Base-by-base conservation (phyloP, 495 filamentous ascomycete species). In the Neurospora sp. region DNA sequence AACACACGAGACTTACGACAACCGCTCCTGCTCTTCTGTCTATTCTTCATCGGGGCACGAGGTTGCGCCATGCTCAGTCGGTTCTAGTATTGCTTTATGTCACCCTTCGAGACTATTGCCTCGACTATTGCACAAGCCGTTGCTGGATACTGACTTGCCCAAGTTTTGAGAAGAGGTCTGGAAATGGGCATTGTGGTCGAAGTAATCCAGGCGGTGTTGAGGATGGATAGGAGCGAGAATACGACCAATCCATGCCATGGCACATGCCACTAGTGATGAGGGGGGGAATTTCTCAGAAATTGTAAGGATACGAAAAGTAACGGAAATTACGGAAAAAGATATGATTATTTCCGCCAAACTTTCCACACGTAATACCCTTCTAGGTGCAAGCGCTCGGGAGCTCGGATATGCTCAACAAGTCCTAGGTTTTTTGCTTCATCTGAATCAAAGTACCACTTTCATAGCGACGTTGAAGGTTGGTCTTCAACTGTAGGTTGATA, bases 1-100 rank as follows among this genome's bases (percentile, higher is more conserved):
- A 27, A 27, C 27, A 27, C 27, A 27, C 27, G 27, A 27, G 27
- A 27, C 27, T 27, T 27, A 27, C 78, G 74, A 70, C 80, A 81
- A 4, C 80, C 80, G 59, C 76, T 81, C 75, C 80, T 71, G 62
- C 77, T 79, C 74, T 81, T 81, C 31, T 78, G 77, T 70, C 72
- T 80, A 72, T 81, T 81, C 75, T 81, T 81, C 77, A 79, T 81
- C 42, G 48, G 72, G 69, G 71, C 46, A 35, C 18, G 35, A 69
- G 23, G 20, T 70, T 38, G 66, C 42, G 54, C 14, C 54, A 62
- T 62, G 54, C 12, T 62, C 54, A 62, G 54, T 62, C 54, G 54
- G 23, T 62, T 14, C 54, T 31, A 31, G 23, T 62, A 62, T 62
- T 14, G 54, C 12, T 62, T 62, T 8, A 35, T 27, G 7, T 62